phyloP scores from a whole-genome alignment of 202 grass and related monocot genomes.

The Setaria italica region DNA sequence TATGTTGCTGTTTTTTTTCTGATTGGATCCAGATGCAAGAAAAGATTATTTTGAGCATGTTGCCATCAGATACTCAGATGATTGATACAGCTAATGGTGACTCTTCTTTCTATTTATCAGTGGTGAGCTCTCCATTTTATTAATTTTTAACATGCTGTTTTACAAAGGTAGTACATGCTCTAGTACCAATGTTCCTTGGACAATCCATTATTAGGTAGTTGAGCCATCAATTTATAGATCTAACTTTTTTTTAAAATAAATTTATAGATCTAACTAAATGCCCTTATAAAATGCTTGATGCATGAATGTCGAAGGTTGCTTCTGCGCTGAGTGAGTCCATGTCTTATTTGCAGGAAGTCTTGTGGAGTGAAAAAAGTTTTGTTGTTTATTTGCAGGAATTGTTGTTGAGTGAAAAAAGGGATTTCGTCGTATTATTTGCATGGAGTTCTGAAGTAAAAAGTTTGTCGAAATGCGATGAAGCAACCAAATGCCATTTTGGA shows the following conservation, averaged over 20 bases:
- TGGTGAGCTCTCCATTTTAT: neutral
- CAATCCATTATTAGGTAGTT: neutral
- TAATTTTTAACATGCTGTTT: neutral
- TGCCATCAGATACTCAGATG: constrained; percentile 56
- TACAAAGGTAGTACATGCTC: neutral
- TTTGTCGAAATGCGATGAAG: neutral
- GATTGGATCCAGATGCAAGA: constrained; percentile 72
- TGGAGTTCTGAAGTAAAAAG: constrained; percentile 21
- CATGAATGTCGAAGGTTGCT: neutral
- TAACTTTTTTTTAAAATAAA: neutral
- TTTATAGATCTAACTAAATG: neutral
- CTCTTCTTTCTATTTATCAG: constrained; percentile 24
- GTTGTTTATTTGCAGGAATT: constrained; percentile 10
- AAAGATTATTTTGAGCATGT: constrained; percentile 96
- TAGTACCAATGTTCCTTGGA: constrained; percentile 4
- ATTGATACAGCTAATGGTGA: constrained; percentile 56
- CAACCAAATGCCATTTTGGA: neutral
- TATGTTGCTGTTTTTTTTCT: constrained; percentile 26
- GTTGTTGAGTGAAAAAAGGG: neutral
- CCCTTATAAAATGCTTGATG: neutral
- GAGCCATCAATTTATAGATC: neutral
- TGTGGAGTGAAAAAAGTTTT: constrained; percentile 14
- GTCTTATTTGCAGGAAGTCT: constrained; percentile 25
- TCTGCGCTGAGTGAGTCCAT: neutral
- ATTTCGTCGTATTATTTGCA: constrained; percentile 14